phyloP scores from a whole-genome alignment of 176 grass and related monocot genomes.

The Guadua angustifolia region DNA sequence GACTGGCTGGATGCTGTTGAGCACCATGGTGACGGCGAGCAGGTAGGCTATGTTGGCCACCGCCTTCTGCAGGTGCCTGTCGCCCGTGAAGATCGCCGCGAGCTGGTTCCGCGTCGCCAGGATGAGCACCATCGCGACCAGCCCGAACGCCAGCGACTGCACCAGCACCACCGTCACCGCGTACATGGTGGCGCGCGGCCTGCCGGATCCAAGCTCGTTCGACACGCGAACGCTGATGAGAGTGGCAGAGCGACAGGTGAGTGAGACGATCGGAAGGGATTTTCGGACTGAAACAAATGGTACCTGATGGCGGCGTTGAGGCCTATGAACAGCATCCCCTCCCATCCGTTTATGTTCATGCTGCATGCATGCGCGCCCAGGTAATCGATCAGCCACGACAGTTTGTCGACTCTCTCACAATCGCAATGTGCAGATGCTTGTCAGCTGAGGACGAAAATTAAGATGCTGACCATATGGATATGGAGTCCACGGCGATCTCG shows the following conservation, averaged over 20 bases:
- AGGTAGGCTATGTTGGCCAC: slow-evolving; percentile 62
- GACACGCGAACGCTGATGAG: slow-evolving; percentile 68
- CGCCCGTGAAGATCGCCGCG: slow-evolving; percentile 65
- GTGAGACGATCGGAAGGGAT: no score
- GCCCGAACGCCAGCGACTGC: slow-evolving; percentile 69
- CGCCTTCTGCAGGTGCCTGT: slow-evolving; percentile 63
- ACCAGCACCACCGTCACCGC: slow-evolving; percentile 66
- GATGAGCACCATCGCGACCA: slow-evolving; percentile 56
- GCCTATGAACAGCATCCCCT: slow-evolving; percentile 87
- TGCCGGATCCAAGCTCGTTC: slow-evolving; percentile 78
- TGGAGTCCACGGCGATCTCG: slow-evolving; percentile 83
- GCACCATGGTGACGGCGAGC: slow-evolving; percentile 81
- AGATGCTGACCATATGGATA: slow-evolving; percentile 72
- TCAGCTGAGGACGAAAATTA: no score
- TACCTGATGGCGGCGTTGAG: slow-evolving; percentile 81
- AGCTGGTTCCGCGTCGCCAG: slow-evolving; percentile 49
- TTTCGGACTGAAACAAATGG: no score
- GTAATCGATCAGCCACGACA: neutral
- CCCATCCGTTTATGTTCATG: slow-evolving; percentile 95
- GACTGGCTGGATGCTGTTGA: slow-evolving; percentile 91
- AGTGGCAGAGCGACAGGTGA: no score
- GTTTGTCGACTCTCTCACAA: no score
- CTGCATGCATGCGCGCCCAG: slow-evolving; percentile 41
- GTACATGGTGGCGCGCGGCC: slow-evolving; percentile 64
- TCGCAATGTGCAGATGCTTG: no score